Conservation (phyloP, 352 stramenopile species). For the Phytophthora fragariae region DNA sequence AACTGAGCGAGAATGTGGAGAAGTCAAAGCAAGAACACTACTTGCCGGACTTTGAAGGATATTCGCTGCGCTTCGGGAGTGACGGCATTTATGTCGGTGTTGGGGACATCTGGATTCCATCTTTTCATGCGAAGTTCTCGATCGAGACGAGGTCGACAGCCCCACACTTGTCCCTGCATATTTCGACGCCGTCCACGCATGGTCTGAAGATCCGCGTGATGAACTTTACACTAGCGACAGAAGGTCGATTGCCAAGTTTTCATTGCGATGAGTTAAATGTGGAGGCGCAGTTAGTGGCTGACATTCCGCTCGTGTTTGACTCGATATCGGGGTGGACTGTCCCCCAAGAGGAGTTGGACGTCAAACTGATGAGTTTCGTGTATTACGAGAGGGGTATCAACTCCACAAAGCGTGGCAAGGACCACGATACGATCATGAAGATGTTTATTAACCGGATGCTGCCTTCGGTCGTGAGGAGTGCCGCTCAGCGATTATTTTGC, state of each 20-base stretch:
- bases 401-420: constrained; percentile 61
- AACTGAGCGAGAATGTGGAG: constrained; percentile 69
- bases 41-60: constrained; percentile 66
- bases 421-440: constrained; percentile 84
- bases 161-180: constrained; percentile 70
- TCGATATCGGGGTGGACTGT: constrained; percentile 69
- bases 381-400: constrained; percentile 77
- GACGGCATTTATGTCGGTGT: constrained; percentile 79
- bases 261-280: constrained; percentile 84
- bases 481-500: constrained; percentile 67
- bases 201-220: constrained; percentile 69
- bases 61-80: constrained; percentile 69
- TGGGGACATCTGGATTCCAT: constrained; percentile 77
- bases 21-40: constrained; percentile 75
- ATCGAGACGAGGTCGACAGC: constrained; percentile 67
- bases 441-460: constrained; percentile 82
- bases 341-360: constrained; percentile 58
- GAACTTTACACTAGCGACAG: constrained; percentile 74
- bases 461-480: constrained; percentile 64
- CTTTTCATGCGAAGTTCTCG: constrained; percentile 75
- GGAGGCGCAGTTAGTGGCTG: constrained; percentile 69
- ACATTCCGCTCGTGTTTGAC: constrained; percentile 74
- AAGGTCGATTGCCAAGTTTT: constrained; percentile 73
- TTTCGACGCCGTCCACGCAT: constrained; percentile 61
- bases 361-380: constrained; percentile 72